Conservation (phyloP, 768 basidiomycete genomes). For the Candolleomyces efflorescens region DNA sequence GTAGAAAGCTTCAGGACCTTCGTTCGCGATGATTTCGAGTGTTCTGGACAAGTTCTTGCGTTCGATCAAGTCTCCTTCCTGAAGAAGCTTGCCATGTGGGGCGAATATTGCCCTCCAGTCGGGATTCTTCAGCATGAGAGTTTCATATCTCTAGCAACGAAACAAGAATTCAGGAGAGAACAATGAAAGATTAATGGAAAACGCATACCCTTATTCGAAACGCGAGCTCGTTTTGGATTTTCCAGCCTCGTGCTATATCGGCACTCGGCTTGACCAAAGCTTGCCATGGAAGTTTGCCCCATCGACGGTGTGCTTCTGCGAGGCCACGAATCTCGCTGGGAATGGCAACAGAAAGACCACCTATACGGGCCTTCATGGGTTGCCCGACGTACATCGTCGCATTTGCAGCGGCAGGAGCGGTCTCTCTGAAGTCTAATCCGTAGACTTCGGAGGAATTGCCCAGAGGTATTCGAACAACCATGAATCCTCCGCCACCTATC, state of each 20-base stretch:
- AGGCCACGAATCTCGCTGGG: conserved; percentile 90
- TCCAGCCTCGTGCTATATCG: conserved; percentile 74
- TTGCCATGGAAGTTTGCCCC: conserved; percentile 80
- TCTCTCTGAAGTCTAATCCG: conserved; percentile 86
- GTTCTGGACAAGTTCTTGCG: conserved; percentile 79
- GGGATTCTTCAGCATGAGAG: conserved; percentile 56
- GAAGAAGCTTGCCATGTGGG: conserved; percentile 63
- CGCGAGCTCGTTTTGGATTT: conserved; percentile 72
- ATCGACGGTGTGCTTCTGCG: conserved; percentile 74
- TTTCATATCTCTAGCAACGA: conserved; percentile 11
- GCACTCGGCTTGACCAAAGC: conserved; percentile 72
- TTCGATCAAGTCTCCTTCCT: conserved; percentile 69
- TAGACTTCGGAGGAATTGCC: conserved; percentile 53
- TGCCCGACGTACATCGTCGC: conserved; percentile 69
- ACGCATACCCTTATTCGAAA: conserved; percentile 41
- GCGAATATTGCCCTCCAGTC: conserved; percentile 89
- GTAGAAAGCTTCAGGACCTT: conserved; percentile 84
- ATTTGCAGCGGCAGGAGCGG: conserved; percentile 69
- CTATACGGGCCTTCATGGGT: conserved; percentile 52
- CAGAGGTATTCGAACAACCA: conserved; percentile 76
- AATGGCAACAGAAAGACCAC: conserved; percentile 82
- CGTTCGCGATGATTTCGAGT: conserved; percentile 63
- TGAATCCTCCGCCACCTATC: conserved; percentile 83
- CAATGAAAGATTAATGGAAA: no score
- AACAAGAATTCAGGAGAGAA: no score